These are phyloP conservation scores for Calonectria hongkongensis DNA, from an alignment of 2,329 filamentous ascomycete genomes.

Conservation along the genomic window DNA sequence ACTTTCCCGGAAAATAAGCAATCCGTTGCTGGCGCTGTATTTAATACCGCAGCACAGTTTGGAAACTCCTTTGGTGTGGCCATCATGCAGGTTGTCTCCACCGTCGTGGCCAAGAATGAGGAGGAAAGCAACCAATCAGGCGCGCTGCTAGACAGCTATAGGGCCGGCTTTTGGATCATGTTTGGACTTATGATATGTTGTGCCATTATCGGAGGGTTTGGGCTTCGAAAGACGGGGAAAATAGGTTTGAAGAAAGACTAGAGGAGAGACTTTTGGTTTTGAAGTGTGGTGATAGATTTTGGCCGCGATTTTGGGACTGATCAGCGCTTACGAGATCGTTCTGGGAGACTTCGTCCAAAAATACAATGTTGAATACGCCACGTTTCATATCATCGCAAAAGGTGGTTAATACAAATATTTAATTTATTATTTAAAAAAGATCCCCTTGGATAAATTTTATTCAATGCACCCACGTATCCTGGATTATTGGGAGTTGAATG, in stretches of 20 bases:
- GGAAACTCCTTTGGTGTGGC: constrained; percentile 73
- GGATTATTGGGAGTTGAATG: not conserved
- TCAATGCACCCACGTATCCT: too few species aligned
- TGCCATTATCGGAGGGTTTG: constrained; percentile 60
- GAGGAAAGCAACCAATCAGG: constrained; percentile 44
- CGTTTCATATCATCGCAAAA: too few species aligned
- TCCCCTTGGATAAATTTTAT: too few species aligned
- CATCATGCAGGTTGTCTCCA: constrained; percentile 65
- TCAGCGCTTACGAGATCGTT: not conserved
- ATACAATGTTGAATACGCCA: too few species aligned
- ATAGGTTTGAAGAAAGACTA: constrained; percentile 66
- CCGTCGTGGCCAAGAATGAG: constrained; percentile 59
- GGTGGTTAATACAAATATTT: too few species aligned
- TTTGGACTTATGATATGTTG: constrained; percentile 66
- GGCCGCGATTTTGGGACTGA: not conserved
- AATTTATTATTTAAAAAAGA: too few species aligned
- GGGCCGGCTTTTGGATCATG: constrained; percentile 68
- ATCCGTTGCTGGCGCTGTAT: constrained; percentile 75
- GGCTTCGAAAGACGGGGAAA: constrained; percentile 63
- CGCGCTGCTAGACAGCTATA: constrained; percentile 66
- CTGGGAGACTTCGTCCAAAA: too few species aligned
- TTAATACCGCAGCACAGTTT: constrained; percentile 75
- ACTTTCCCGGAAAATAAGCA: constrained; percentile 73
- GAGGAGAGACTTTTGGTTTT: not conserved
- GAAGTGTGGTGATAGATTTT: not conserved